Conservation (phyloP, 2,329 filamentous ascomycete genomes). For the Orbilia oligospora region DNA sequence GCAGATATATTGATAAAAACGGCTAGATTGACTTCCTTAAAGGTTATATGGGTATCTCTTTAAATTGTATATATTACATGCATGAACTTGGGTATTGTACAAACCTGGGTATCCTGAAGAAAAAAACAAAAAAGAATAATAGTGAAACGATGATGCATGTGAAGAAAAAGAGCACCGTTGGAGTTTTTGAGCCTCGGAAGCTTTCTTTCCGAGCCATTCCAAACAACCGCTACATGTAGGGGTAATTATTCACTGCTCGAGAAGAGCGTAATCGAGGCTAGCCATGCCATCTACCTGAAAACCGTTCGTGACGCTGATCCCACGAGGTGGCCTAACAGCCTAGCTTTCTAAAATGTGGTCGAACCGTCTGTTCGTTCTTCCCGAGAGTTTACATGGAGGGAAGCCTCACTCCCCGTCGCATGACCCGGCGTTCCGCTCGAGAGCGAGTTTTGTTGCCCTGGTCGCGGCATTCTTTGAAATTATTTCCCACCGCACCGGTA, state of each 20-base stretch:
- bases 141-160: too few species aligned
- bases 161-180: not conserved
- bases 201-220: not conserved
- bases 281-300: not conserved
- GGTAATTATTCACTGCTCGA: too few species aligned
- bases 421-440: conserved; percentile 6
- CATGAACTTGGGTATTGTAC: not conserved
- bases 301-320: not conserved
- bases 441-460: conserved; percentile 32
- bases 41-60: not conserved
- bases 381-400: conserved; percentile 7
- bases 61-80: not conserved
- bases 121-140: not conserved
- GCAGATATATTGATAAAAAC: not conserved
- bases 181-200: not conserved
- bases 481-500: conserved; percentile 34
- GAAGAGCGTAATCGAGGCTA: not conserved
- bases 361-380: not conserved
- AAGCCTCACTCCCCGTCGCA: conserved; percentile 56
- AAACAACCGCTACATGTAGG: not conserved
- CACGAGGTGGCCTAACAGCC: not conserved
- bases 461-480: conserved; percentile 53
- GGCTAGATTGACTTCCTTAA: not conserved
- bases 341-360: not conserved
- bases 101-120: not conserved